These are phyloP conservation scores for Talaromyces sp. DNA, from an alignment of 2,329 filamentous ascomycete species.

Conservation along the genomic window DNA sequence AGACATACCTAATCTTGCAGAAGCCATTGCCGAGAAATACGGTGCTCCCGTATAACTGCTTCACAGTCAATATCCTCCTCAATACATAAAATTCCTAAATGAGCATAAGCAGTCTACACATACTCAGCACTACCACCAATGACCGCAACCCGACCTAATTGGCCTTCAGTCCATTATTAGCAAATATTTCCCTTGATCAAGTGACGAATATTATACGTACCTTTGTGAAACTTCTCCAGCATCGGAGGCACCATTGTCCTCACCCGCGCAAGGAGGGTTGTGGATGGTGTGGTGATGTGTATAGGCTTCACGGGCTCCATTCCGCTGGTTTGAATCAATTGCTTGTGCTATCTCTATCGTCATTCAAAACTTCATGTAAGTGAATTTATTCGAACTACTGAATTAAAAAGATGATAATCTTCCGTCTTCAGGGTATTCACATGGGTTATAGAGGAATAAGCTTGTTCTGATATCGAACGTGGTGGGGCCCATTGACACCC, in stretches of 20 bases:
- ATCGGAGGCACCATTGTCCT: constrained; percentile 91
- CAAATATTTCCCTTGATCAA: background rate
- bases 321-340: background rate
- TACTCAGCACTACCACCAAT: constrained; percentile 89
- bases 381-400: background rate
- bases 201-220: constrained; percentile 46
- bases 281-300: constrained; percentile 64
- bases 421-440: background rate
- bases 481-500: constrained; percentile 8
- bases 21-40: constrained; percentile 97
- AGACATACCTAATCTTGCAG: constrained; percentile 69
- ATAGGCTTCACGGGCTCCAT: constrained; percentile 30
- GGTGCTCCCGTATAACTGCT: constrained; percentile 83
- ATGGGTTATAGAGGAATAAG: background rate
- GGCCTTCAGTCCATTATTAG: constrained; percentile 55
- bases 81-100: background rate
- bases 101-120: constrained; percentile 19
- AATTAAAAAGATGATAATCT: too few species aligned
- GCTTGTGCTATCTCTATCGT: background rate
- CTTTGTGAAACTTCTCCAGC: constrained; percentile 95
- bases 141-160: constrained; percentile 86
- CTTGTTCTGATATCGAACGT: constrained; percentile 2
- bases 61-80: background rate
- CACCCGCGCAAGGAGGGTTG: constrained; percentile 73
- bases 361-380: too few species aligned